Conservation (phyloP, 495 filamentous ascomycete species). For the Podospora fimiseda region DNA sequence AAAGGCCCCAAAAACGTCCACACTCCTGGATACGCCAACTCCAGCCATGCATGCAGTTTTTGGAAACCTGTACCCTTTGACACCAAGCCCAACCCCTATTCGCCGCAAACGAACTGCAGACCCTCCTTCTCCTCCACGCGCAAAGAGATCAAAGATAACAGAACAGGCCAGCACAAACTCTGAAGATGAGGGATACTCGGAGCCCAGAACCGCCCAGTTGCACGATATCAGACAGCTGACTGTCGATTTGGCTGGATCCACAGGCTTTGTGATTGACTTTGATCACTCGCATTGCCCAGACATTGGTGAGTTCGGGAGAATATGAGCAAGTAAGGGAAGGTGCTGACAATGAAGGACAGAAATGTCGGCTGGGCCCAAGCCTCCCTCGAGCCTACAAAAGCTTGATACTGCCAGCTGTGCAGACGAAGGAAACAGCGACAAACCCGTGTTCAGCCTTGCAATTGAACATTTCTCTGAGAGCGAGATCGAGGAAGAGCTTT, state of each 20-base stretch:
- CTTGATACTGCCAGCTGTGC: neutral
- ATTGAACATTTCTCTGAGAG: slow-evolving; percentile 20
- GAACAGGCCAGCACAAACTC: neutral
- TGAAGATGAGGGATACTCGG: slow-evolving; percentile 2
- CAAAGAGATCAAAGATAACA: slow-evolving; percentile 6
- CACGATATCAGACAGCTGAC: slow-evolving; percentile 2
- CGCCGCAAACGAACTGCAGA: slow-evolving; percentile 7
- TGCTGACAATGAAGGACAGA: neutral
- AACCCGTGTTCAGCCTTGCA: slow-evolving; percentile 9
- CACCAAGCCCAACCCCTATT: slow-evolving; percentile 12
- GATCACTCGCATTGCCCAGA: too few relatives aligned
- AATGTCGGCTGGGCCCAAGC: too few relatives aligned
- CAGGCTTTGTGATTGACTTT: neutral
- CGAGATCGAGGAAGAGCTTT: slow-evolving; percentile 23
- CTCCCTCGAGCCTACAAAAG: neutral
- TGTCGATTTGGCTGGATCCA: neutral
- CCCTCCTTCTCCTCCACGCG: slow-evolving; percentile 10
- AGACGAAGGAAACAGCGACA: too few relatives aligned
- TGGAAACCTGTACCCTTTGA: slow-evolving; percentile 5
- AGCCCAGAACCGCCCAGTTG: neutral
- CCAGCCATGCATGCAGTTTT: neutral
- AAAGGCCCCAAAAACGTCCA: slow-evolving; percentile 61
- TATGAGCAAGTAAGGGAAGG: neutral
- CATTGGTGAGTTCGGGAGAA: neutral
- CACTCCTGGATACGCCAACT: neutral